Evolutionary conservation across 2,329 filamentous ascomycete species (phyloP), one percentile per base, ranked within the genome.

Genomic region (Neocucurbitaria cava): DNA sequence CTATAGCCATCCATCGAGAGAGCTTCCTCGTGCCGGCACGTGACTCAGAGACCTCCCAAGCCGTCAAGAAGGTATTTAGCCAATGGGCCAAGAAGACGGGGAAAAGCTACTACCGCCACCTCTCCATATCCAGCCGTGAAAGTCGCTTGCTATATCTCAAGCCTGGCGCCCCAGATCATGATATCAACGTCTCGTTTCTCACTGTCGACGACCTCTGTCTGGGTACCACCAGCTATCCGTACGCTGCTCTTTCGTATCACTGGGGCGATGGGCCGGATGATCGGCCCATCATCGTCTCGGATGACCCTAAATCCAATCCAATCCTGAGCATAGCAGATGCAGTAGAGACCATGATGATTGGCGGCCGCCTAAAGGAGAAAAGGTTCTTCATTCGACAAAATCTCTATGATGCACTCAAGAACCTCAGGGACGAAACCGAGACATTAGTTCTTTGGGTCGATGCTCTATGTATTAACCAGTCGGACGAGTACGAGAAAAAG

Each of bases 171-270:
- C 31, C 30, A 17, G 23, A 46, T 4, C 41, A 46, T 17, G 41
- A 46, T 9, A 23, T 52, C 3, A 21, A 46, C 13, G 42, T 35
- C 2, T 26, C 41, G 9, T 15, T 52, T 2, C 13, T 39, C 5
- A 35, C 42, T 33, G 31, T 46, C 11, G 17, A 41, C 30, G 31
- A 40, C 23, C 5, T 5, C 39, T 2, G 30, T 5, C 18, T 45
- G 5, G 42, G 26, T 1, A 45, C 8, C 8, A 18, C 18, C 5
- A 3, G 30, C n/a, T 28, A 33, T 20, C 42, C 33, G 15, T 55
- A 55, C 20, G 24, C 30, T 21, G 52, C 52, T 5, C 26, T 51
- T 3, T 55, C 52, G 15, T 55, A 55, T 31, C 21, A 46, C 18
- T 55, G 52, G 52, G 52, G 52, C 2, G 26, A 36, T 24, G 42